Percentiles rank a stretch among this genome's conserved stretches.
phyloP scores from a whole-genome alignment of 2,329 filamentous ascomycete species.

The Gremmenia infestans region DNA sequence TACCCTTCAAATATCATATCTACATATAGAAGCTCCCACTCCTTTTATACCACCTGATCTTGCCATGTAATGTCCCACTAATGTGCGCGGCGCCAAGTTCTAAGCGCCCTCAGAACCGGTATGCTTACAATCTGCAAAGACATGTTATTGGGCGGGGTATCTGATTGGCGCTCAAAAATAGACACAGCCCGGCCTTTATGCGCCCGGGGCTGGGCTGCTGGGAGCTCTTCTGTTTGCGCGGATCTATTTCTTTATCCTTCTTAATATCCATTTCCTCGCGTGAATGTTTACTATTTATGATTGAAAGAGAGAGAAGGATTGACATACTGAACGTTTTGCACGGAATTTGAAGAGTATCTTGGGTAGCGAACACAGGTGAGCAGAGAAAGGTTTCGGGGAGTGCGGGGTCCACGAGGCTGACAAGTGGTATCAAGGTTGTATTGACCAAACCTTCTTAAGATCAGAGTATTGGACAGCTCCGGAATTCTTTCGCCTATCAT shows the following conservation, averaged over 20 bases:
- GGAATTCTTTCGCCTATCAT: background rate
- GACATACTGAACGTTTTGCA: background rate
- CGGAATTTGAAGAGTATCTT: background rate
- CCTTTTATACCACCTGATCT: background rate
- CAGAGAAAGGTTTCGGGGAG: background rate
- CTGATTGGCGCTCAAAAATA: constrained; percentile 21
- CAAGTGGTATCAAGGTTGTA: background rate
- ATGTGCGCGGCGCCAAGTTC: background rate
- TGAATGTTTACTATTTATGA: background rate
- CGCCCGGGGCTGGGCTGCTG: constrained; percentile 1
- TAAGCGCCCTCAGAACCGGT: constrained; percentile 17
- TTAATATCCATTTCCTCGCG: background rate
- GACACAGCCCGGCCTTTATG: constrained; percentile 20
- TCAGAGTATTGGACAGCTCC: constrained; percentile 10
- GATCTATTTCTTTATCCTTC: background rate
- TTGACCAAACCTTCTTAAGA: background rate
- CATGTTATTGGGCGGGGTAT: constrained; percentile 14
- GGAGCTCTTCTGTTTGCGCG: constrained; percentile 1
- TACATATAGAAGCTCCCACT: background rate
- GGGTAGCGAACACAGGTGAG: background rate
- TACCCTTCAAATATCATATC: background rate
- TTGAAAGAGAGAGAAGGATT: background rate
- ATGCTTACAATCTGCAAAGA: background rate
- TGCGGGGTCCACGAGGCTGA: constrained; percentile 12
- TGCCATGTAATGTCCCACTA: background rate